These are phyloP conservation scores for Penicillium odoratum DNA, from an alignment of 495 filamentous ascomycete species.

Conservation along the genomic window DNA sequence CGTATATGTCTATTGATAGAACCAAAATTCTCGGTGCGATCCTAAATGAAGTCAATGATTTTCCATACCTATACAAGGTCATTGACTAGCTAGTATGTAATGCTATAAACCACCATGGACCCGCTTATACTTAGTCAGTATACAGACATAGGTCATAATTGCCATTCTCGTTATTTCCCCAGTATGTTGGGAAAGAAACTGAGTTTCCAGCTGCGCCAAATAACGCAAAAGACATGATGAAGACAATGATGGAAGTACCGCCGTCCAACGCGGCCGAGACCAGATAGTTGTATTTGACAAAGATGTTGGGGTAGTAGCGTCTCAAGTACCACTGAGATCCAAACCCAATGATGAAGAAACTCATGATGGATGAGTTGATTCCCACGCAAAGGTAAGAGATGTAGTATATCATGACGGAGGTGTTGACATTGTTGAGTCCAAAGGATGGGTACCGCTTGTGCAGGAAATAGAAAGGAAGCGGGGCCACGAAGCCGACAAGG, in stretches of 20 bases:
- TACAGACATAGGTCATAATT: conserved; percentile 4
- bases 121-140: neutral
- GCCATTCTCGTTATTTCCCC: conserved; percentile 4
- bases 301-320: conserved; percentile 7
- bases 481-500: neutral
- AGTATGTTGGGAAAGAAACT: conserved; percentile 5
- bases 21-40: no score
- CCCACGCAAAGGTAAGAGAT: conserved; percentile 2
- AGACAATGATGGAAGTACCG: conserved; percentile 2
- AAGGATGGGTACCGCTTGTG: conserved; percentile 1
- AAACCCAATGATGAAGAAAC: conserved; percentile 5
- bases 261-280: conserved; percentile 4
- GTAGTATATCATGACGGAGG: neutral
- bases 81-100: no score
- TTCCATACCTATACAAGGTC: no score
- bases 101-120: neutral
- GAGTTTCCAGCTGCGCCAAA: conserved; percentile 2
- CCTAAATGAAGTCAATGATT: no score
- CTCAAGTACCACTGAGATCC: conserved; percentile 4
- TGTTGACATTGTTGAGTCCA: neutral
- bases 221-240: conserved; percentile 6
- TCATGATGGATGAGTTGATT: conserved; percentile 6
- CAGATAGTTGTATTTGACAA: conserved; percentile 7
- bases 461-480: conserved; percentile 3
- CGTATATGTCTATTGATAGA: no score